Percentiles rank a stretch among this genome's conserved stretches.
Conservation (phyloP, 495 filamentous ascomycete genomes). For the Aspergillus diversus region DNA sequence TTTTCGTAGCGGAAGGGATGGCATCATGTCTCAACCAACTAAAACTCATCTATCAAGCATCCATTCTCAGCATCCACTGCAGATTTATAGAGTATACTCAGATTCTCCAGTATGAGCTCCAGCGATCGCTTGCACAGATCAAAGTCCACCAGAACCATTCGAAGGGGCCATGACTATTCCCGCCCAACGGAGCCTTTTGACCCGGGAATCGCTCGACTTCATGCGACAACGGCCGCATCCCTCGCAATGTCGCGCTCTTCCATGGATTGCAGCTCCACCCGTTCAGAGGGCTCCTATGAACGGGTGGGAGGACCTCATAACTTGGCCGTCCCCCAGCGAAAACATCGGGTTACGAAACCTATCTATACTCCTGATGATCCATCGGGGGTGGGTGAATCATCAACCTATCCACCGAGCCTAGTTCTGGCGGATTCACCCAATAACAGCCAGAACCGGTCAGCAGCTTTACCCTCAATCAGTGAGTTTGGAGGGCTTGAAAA, state of each 20-base stretch:
- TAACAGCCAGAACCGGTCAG: slow-evolving; percentile 21
- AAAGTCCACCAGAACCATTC: slow-evolving; percentile 66
- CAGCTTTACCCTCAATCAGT: slow-evolving; percentile 37
- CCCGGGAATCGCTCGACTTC: slow-evolving; percentile 57
- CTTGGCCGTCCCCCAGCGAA: slow-evolving; percentile 42
- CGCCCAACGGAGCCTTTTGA: slow-evolving; percentile 49
- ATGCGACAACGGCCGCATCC: slow-evolving; percentile 71
- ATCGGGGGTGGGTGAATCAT: neutral
- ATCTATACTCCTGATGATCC: slow-evolving; percentile 1
- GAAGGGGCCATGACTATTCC: slow-evolving; percentile 33
- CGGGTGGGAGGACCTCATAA: slow-evolving; percentile 39
- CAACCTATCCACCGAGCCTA: slow-evolving; percentile 1
- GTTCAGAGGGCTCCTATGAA: slow-evolving; percentile 36
- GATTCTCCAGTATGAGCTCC: slow-evolving; percentile 35
- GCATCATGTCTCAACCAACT: slow-evolving; percentile 5
- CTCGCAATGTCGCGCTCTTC: slow-evolving; percentile 62
- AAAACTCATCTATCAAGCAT: slow-evolving; percentile 20
- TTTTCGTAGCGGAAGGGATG: neutral
- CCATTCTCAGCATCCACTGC: slow-evolving; percentile 11
- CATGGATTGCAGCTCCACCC: slow-evolving; percentile 44
- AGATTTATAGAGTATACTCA: slow-evolving; percentile 14
- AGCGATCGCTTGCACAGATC: slow-evolving; percentile 56
- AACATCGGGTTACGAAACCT: slow-evolving; percentile 20
- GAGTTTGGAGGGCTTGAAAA: slow-evolving; percentile 56
- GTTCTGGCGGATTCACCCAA: slow-evolving; percentile 5